phyloP scores from a whole-genome alignment of 75 land plant species.

The Adiantum capillusveneris region DNA sequence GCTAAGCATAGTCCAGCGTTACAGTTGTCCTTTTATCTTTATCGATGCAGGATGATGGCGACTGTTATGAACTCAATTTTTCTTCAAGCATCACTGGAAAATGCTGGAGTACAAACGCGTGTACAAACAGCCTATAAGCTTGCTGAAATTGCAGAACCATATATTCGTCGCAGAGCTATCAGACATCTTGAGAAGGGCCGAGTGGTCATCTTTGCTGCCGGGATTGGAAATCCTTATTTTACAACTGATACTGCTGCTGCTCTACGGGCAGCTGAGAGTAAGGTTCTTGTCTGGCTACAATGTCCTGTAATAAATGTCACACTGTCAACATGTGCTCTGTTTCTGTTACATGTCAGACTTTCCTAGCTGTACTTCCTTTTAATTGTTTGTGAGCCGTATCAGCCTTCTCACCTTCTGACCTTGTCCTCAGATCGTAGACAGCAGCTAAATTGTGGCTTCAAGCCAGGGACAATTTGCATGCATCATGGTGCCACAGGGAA shows the following conservation, averaged over 20 bases:
- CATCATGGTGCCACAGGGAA: too few relatives aligned
- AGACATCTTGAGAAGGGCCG: constrained; percentile 81
- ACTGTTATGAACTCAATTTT: constrained; percentile 70
- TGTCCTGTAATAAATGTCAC: too few relatives aligned
- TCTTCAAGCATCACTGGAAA: constrained; percentile 70
- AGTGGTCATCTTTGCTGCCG: constrained; percentile 80
- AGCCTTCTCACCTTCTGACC: too few relatives aligned
- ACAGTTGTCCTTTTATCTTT: too few relatives aligned
- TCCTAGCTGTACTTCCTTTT: too few relatives aligned
- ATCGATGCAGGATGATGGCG: constrained; percentile 92
- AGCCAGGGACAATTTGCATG: too few relatives aligned
- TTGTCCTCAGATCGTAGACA: too few relatives aligned
- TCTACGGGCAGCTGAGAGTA: constrained; percentile 72
- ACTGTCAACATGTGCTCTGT: too few relatives aligned
- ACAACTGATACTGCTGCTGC: constrained; percentile 80
- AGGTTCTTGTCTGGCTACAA: constrained; percentile 4
- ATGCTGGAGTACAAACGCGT: constrained; percentile 60
- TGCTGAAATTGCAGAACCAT: constrained; percentile 67
- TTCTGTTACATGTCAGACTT: too few relatives aligned
- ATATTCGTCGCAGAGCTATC: constrained; percentile 56
- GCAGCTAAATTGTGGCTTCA: too few relatives aligned
- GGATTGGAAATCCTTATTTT: constrained; percentile 61
- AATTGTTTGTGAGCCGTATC: too few relatives aligned
- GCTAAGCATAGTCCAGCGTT: too few relatives aligned
- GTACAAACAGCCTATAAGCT: constrained; percentile 53